phyloP scores from a whole-genome alignment of 345 rosid genomes.

The Arabis hirsuta region DNA sequence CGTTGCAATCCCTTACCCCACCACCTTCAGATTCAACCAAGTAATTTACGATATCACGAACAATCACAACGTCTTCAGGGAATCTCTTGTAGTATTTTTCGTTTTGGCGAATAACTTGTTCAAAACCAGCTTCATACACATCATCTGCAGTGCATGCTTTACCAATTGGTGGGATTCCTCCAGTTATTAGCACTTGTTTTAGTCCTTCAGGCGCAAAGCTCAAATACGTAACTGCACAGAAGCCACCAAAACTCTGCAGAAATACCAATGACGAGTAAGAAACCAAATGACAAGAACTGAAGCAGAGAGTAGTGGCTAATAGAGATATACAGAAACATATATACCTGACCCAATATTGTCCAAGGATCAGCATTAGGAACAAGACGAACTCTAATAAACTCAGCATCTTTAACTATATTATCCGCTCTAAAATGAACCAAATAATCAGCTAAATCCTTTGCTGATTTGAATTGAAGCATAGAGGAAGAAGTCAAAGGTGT shows the following conservation, averaged over 20 bases:
- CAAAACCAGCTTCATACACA: constrained; percentile 64
- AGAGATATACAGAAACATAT: constrained; percentile 6
- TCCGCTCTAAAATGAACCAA: constrained; percentile 83
- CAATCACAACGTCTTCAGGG: constrained; percentile 76
- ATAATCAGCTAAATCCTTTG: constrained; percentile 62
- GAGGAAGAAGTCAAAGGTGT: constrained; percentile 84
- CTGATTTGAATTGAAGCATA: constrained; percentile 76
- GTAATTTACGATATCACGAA: constrained; percentile 63
- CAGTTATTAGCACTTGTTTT: constrained; percentile 87
- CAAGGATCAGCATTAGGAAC: constrained; percentile 86
- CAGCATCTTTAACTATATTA: constrained; percentile 87
- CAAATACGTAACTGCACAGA: constrained; percentile 87
- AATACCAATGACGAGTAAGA: constrained; percentile 15
- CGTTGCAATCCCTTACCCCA: constrained; percentile 58
- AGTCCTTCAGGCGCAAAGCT: constrained; percentile 91
- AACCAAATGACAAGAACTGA: constrained; percentile 1
- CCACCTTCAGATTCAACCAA: constrained; percentile 84
- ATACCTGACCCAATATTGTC: constrained; percentile 90
- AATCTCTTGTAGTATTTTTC: constrained; percentile 90
- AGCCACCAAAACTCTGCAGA: constrained; percentile 90
- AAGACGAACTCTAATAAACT: constrained; percentile 74
- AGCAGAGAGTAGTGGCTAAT: not conserved
- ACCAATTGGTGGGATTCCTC: constrained; percentile 88
- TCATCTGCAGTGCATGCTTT: constrained; percentile 73
- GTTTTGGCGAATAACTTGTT: constrained; percentile 67